Percentiles rank a stretch among this genome's conserved stretches.
phyloP scores from a whole-genome alignment of 768 basidiomycete species.

The Mycena maculata region DNA sequence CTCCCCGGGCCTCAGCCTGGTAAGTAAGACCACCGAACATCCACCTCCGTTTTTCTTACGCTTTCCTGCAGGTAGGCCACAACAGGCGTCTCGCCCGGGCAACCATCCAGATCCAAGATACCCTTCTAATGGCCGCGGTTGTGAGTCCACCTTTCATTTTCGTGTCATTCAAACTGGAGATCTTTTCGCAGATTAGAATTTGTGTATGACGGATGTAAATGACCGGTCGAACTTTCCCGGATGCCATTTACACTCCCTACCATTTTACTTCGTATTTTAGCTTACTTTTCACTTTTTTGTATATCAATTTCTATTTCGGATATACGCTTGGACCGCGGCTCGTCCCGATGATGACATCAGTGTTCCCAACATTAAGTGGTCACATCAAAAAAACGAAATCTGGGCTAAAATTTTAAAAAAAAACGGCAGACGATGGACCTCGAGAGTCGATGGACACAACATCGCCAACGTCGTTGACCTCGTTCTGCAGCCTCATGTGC shows the following conservation, averaged over 20 bases:
- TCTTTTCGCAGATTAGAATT: constrained; percentile 14
- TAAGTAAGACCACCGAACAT: neutral
- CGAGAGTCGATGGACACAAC: no score
- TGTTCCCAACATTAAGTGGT: no score
- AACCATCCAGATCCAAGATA: constrained; percentile 19
- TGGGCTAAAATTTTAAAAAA: no score
- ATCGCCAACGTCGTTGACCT: no score
- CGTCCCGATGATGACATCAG: no score
- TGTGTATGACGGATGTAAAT: neutral
- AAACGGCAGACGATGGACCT: no score
- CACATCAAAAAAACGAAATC: no score
- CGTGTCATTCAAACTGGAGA: neutral
- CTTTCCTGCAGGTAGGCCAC: constrained; percentile 6
- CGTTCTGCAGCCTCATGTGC: no score
- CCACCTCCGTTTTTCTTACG: neutral
- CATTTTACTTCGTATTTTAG: constrained; percentile 14
- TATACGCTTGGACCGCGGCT: constrained; percentile 20
- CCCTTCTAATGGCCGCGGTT: constrained; percentile 21
- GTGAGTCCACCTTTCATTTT: neutral
- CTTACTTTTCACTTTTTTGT: neutral
- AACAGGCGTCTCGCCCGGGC: constrained; percentile 1
- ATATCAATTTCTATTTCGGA: constrained; percentile 30
- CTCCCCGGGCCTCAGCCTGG: neutral
- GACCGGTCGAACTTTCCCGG: constrained; percentile 26
- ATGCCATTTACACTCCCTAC: constrained; percentile 1